These are phyloP conservation scores for Lonicera japonica DNA, from an alignment of 129 eudicot species.

Conservation along the genomic window DNA sequence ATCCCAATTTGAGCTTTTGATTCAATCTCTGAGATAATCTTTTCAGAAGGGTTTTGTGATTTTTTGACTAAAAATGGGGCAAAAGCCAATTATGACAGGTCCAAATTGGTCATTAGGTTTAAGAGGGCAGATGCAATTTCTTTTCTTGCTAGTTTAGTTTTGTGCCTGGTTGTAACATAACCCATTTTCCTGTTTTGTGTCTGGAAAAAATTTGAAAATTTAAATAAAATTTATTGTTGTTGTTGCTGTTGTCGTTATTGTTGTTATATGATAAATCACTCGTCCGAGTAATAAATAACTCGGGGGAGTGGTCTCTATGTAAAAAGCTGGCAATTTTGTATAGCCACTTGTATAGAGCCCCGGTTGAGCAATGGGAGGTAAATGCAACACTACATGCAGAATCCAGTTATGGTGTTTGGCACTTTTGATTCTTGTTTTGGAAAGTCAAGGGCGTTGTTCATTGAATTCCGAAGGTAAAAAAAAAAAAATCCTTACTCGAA, in stretches of 20 bases:
- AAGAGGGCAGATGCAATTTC: slow-evolving; percentile 25
- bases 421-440: slow-evolving; percentile 35
- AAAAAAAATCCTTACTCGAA: too few species aligned
- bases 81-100: slow-evolving; percentile 72
- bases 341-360: slow-evolving; percentile 25
- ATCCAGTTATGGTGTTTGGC: slow-evolving; percentile 34
- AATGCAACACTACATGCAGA: slow-evolving; percentile 43
- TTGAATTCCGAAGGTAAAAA: slow-evolving; percentile 65
- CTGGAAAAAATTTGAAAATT: too few species aligned
- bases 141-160: slow-evolving; percentile 18
- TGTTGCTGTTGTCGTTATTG: not conserved
- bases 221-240: not conserved
- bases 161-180: slow-evolving; percentile 11
- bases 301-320: slow-evolving; percentile 30
- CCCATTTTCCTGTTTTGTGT: not conserved
- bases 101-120: slow-evolving; percentile 30
- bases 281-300: slow-evolving; percentile 34
- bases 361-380: slow-evolving; percentile 74
- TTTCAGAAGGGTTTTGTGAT: slow-evolving; percentile 18
- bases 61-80: too few species aligned
- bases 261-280: slow-evolving; percentile 11
- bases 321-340: slow-evolving; percentile 54
- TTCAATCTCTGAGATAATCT: slow-evolving; percentile 19
- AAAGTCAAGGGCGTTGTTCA: slow-evolving; percentile 38
- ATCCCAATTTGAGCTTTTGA: slow-evolving; percentile 20